Conservation (phyloP, 2,329 filamentous ascomycete species). For the Onygena corvina region DNA sequence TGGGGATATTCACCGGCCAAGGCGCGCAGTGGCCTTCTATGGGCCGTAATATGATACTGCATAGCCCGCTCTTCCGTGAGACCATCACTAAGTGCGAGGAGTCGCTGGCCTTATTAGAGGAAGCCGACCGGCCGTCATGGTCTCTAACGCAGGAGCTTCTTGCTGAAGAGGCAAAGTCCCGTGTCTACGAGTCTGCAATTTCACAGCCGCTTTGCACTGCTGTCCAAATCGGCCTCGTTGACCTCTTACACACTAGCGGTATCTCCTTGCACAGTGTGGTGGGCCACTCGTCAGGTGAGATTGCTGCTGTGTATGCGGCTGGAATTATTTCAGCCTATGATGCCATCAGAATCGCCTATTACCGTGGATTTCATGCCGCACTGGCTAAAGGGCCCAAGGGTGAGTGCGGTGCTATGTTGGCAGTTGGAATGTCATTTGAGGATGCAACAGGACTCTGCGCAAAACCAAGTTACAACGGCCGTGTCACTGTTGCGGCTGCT, state of each 20-base stretch:
- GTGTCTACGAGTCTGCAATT: slow-evolving; percentile 1
- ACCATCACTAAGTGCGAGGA: slow-evolving; percentile 9
- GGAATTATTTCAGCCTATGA: slow-evolving; percentile 32
- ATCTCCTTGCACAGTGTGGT: slow-evolving; percentile 28
- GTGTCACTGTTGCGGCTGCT: slow-evolving; percentile 24
- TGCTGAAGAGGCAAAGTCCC: background rate
- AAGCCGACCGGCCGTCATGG: slow-evolving; percentile 9
- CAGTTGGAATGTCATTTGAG: slow-evolving; percentile 30
- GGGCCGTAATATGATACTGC: slow-evolving; percentile 14
- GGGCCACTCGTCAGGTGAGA: slow-evolving; percentile 41
- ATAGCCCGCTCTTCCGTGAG: slow-evolving; percentile 11
- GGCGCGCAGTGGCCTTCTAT: slow-evolving; percentile 17
- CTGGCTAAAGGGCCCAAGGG: slow-evolving; percentile 10
- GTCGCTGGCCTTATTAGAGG: slow-evolving; percentile 7
- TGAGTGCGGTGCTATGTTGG: slow-evolving; percentile 38
- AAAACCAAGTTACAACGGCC: slow-evolving; percentile 19
- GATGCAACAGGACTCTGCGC: slow-evolving; percentile 25
- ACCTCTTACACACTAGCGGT: slow-evolving; percentile 17
- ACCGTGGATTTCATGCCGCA: slow-evolving; percentile 30
- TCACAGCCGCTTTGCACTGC: slow-evolving; percentile 17
- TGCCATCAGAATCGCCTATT: slow-evolving; percentile 37
- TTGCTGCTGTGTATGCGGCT: slow-evolving; percentile 41
- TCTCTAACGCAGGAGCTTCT: slow-evolving; percentile 31
- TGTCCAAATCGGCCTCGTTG: slow-evolving; percentile 14
- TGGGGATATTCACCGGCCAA: slow-evolving; percentile 17